Evolutionary conservation across 2,329 filamentous ascomycete genomes (phyloP).

Genomic region (Stylonectria norvegica): DNA sequence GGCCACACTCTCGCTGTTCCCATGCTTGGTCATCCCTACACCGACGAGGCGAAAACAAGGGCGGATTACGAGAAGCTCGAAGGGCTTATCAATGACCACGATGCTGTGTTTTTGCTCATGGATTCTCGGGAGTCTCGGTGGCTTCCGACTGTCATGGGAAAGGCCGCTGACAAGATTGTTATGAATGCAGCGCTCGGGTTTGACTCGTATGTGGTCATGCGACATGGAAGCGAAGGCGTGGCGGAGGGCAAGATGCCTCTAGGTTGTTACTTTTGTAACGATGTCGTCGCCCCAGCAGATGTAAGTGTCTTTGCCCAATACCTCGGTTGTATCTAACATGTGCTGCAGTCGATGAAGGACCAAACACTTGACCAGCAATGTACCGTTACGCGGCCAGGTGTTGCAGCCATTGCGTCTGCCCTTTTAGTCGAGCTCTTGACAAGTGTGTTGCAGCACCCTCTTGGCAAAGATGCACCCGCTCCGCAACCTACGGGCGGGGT

Average conservation of each 20-base stretch:
- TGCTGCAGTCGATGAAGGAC: conserved; percentile 76
- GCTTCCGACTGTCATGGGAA: conserved; percentile 95
- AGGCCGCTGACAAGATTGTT: conserved; percentile 87
- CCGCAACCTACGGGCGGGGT: conserved; percentile 41
- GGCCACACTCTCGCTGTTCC: conserved; percentile 84
- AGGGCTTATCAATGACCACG: conserved; percentile 75
- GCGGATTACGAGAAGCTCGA: conserved; percentile 73
- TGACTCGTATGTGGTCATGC: conserved; percentile 96
- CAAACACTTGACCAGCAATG: conserved; percentile 97
- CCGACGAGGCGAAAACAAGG: conserved; percentile 65
- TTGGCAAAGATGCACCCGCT: conserved; percentile 60
- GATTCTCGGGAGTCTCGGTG: conserved; percentile 92
- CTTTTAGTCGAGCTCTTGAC: conserved; percentile 86
- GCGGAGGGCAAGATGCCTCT: conserved; percentile 62
- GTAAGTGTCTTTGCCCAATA: conserved; percentile 51
- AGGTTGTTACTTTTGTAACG: conserved; percentile 98
- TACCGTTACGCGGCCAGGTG: conserved; percentile 90
- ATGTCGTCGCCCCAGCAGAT: conserved; percentile 90
- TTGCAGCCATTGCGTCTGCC: conserved; percentile 88
- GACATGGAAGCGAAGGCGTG: conserved; percentile 70
- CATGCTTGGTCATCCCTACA: conserved; percentile 90
- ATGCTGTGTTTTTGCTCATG: conserved; percentile 95
- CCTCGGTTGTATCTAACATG: conserved; percentile 4
- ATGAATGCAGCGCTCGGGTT: conserved; percentile 96
- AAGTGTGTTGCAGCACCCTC: conserved; percentile 82